Evolutionary conservation across 305 asterid species (phyloP), one percentile per base, ranked within the genome.

Genomic region (Andrographis paniculata): DNA sequence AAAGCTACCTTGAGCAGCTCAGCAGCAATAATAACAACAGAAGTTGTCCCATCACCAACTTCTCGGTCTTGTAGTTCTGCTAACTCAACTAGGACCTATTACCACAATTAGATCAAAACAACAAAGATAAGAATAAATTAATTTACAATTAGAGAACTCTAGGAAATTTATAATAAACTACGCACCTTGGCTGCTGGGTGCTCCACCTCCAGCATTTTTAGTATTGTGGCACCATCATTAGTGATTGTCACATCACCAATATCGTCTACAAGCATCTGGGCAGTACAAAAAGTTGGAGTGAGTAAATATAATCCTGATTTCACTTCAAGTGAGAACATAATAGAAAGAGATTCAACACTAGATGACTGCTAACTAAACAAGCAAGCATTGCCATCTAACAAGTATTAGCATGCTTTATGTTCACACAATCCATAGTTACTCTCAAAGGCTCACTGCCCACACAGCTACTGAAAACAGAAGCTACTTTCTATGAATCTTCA

Each of bases 21-120:
- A 20, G 70, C 66, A 62, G 63, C 61, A 37, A 62, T 47, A 38
- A 66, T 54, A 18, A 78, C 99, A 42, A 87, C 95, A 40, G 95
- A 92, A 56, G 97, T 92, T 51, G 97, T 87, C 42, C 99, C 99
- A 59, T 92, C 99, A 54, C 99, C 99, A 61, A 92, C 96, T 76
- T 92, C 95, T 53, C 94, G 75, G 64, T 92, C 99, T 72, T 92
- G 99, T 40, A 92, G 83, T 61, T 92, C 99, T 45, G 96, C 96
- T 73, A 92, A 67, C 77, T 92, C 99, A 65, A 92, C 99, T 58
- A 87, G 99, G 52, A 92, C 96, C 99, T 61, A 69, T 19, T 14
- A 35, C 33, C 36, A 45, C 2, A n/a, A 52, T 12, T 20, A 31
- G 39, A 42, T 9, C 36, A 30, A 56, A 11, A 28, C 23, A 42